Evolutionary conservation across 371 early-diverging fungal genomes (phyloP), one percentile per base, ranked within the genome.

Genomic region (Neoconidiobolus thromboides): DNA sequence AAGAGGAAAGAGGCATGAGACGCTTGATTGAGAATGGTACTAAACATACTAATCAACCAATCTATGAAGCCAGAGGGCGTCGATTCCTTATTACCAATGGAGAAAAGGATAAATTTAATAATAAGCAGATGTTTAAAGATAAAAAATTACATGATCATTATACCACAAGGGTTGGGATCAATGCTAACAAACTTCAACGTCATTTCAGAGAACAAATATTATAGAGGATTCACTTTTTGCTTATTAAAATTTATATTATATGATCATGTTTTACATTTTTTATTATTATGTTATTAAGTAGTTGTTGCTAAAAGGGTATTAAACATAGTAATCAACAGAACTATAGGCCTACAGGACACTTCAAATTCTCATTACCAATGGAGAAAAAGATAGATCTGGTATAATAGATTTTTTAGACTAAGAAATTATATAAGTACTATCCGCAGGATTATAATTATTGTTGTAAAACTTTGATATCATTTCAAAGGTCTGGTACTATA

Each of bases 181-280:
- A 86, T 60, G 78, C 80, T 66, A 93, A 93, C 76, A 81, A 77
- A 65, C 68, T 92, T 60, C 91, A 92, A 72, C 81, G 79, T 63
- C 79, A 89, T 69, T 91, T 83, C 77, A 73, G 93, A 65, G 73
- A 72, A 48, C 91, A 91, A 73, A 82, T 85, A 61, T 63, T 83
- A 64, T 82, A 80, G 63, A 64, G 43, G 52, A 2, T 39, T 37
- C 9, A 15, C 40, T 38, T 36, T 3, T 7, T 54, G 6, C 9
- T 54, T 38, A 3, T 38, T 26, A 26, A 26, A 26, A 26, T 26
- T 26, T 26, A 26, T 26, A 26, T 26, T 26, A 26, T 26, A 26
- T 26, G 26, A 26, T 26, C 26, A 26, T 26, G 26, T 26, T 26
- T 26, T 26, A 26, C 26, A 26, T 26, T 26, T 26, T 26, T 26